A percentile compares a stretch with the other conserved stretches of the same genome.
These are phyloP conservation scores for Ceratocystis lukuohia DNA, from an alignment of 2,329 filamentous ascomycete genomes.

Conservation along the genomic window DNA sequence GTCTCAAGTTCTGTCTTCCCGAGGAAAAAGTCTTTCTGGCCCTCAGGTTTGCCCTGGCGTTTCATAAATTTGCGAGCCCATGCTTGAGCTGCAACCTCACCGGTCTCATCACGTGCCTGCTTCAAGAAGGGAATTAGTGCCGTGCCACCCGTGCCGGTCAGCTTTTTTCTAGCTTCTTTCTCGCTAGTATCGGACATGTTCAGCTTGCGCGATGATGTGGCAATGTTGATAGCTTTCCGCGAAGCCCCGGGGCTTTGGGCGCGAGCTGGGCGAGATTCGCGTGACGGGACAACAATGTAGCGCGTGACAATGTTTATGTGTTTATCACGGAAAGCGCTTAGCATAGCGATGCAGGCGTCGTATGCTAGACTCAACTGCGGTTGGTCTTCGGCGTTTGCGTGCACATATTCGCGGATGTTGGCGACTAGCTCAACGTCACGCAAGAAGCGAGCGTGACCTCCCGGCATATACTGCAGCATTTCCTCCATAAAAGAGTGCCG, in stretches of 20 bases:
- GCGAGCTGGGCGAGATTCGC: conserved; percentile 54
- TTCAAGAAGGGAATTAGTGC: conserved; percentile 91
- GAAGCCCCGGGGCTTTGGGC: conserved; percentile 43
- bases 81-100: conserved; percentile 67
- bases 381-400: conserved; percentile 43
- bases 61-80: conserved; percentile 49
- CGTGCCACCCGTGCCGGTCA: conserved; percentile 86
- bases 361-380: conserved; percentile 63
- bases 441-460: conserved; percentile 77
- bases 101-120: conserved; percentile 90
- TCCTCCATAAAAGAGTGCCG: conserved; percentile 88
- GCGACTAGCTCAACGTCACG: conserved; percentile 64
- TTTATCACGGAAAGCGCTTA: conserved; percentile 65
- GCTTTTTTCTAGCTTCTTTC: conserved; percentile 23
- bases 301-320: conserved; percentile 93
- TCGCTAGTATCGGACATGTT: conserved; percentile 18
- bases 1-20: conserved; percentile 36
- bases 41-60: conserved; percentile 36
- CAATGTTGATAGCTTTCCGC: conserved; percentile 45
- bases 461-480: conserved; percentile 96
- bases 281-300: conserved; percentile 84
- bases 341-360: conserved; percentile 70
- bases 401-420: conserved; percentile 76
- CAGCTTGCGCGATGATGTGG: conserved; percentile 40
- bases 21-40: conserved; percentile 44